Evolutionary conservation across 2,329 filamentous ascomycete genomes (phyloP).

Genomic region (Exophiala calicioides): DNA sequence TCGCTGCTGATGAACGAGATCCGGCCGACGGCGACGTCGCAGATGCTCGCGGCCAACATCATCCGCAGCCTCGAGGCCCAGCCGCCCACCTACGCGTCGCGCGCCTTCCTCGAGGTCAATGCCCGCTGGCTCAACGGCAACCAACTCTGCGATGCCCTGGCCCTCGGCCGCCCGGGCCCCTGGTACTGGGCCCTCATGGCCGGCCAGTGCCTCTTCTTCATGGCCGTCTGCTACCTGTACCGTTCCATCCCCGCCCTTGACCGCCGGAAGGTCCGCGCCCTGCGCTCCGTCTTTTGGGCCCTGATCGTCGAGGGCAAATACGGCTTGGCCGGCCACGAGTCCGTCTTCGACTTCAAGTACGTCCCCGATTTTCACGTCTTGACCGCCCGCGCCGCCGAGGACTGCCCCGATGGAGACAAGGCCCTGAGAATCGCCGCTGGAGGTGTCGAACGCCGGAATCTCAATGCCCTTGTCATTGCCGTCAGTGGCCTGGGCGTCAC

Average conservation of each 20-base stretch:
- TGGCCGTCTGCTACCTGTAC: constrained; percentile 48
- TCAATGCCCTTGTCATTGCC: constrained; percentile 27
- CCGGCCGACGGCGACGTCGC: constrained; percentile 62
- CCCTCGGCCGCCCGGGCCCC: constrained; percentile 55
- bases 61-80: constrained; percentile 66
- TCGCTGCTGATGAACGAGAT: constrained; percentile 67
- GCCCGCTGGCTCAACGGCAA: constrained; percentile 71
- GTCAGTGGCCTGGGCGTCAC: constrained; percentile 14
- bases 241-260: constrained; percentile 52
- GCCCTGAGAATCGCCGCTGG: too few relatives aligned
- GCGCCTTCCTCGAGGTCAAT: constrained; percentile 67
- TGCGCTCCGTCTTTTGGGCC: constrained; percentile 58
- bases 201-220: constrained; percentile 68
- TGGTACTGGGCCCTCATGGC: constrained; percentile 64
- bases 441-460: constrained; percentile 29
- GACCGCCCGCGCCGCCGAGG: constrained; percentile 38
- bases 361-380: constrained; percentile 58
- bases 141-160: constrained; percentile 61
- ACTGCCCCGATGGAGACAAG: constrained; percentile 41
- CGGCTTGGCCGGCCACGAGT: constrained; percentile 61
- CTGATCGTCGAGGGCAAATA: constrained; percentile 65
- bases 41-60: constrained; percentile 72
- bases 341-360: constrained; percentile 71
- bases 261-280: constrained; percentile 52
- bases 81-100: constrained; percentile 65